phyloP scores from a whole-genome alignment of 1,284 basidiomycete genomes.

The Cryptococcus hybrid region DNA sequence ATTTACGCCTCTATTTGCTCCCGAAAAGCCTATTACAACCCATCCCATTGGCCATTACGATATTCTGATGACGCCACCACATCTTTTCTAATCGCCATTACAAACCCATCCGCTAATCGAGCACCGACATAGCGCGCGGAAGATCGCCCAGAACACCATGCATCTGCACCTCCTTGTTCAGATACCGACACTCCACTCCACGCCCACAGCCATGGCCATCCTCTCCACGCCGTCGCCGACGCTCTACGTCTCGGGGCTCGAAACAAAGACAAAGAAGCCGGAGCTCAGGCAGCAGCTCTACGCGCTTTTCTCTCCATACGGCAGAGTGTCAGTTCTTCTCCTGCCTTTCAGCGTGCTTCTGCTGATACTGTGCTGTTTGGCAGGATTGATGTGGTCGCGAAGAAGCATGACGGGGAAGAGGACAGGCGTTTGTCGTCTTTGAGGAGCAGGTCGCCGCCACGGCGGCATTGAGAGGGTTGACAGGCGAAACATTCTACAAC shows the following conservation, averaged over 20 bases:
- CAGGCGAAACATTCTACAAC: slow-evolving; percentile 83
- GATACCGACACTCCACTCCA: neutral
- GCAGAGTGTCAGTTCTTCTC: slow-evolving; percentile 60
- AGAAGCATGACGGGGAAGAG: slow-evolving; percentile 80
- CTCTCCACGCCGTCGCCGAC: slow-evolving; percentile 71
- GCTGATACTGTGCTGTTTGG: neutral
- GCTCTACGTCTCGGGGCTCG: slow-evolving; percentile 92
- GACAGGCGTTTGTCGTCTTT: slow-evolving; percentile 97
- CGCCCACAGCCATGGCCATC: slow-evolving; percentile 12
- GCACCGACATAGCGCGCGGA: too few relatives aligned
- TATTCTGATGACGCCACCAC: too few relatives aligned
- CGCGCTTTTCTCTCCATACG: slow-evolving; percentile 83
- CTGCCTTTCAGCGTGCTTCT: neutral
- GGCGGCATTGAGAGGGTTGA: slow-evolving; percentile 82
- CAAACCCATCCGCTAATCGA: too few relatives aligned
- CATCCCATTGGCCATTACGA: too few relatives aligned
- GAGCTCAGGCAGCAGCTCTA: slow-evolving; percentile 83
- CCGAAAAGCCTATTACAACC: too few relatives aligned
- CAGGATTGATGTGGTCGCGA: slow-evolving; percentile 86
- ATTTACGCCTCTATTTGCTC: too few relatives aligned
- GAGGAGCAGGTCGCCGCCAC: slow-evolving; percentile 83
- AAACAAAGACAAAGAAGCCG: slow-evolving; percentile 88
- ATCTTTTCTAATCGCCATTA: too few relatives aligned
- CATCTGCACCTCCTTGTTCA: neutral
- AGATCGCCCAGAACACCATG: too few relatives aligned